Conservation (phyloP, 2,329 filamentous ascomycete genomes). For the Fusarium pininemorale region DNA sequence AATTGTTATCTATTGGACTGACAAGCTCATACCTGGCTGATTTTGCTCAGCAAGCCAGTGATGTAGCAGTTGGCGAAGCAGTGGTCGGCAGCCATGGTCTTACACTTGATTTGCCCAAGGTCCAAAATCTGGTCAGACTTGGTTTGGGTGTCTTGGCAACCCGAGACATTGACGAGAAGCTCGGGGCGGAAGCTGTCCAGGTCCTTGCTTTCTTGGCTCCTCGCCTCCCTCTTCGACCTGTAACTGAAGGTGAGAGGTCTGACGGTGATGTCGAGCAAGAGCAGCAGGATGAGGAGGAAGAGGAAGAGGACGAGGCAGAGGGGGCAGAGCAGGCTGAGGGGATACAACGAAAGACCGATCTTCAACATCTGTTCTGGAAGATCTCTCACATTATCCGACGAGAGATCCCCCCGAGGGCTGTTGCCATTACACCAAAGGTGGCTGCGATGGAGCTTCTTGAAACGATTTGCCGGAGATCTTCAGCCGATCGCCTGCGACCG, state of each 20-base stretch:
- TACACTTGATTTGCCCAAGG: constrained; percentile 69
- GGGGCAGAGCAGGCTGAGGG: constrained; percentile 56
- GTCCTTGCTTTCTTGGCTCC: constrained; percentile 84
- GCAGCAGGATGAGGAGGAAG: constrained; percentile 55
- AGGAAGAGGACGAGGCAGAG: constrained; percentile 56
- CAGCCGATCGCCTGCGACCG: constrained; percentile 64
- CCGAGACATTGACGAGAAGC: constrained; percentile 71
- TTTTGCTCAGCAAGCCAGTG: constrained; percentile 69
- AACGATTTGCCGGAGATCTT: constrained; percentile 71
- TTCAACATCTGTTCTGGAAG: constrained; percentile 81
- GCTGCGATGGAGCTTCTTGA: constrained; percentile 79
- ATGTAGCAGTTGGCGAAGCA: constrained; percentile 62
- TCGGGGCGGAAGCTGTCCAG: constrained; percentile 82
- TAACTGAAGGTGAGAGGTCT: constrained; percentile 52
- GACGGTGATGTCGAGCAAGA: constrained; percentile 53
- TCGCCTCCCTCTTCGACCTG: constrained; percentile 53
- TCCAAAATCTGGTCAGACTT: constrained; percentile 66
- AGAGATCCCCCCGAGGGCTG: constrained; percentile 71
- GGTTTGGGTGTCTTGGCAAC: constrained; percentile 66
- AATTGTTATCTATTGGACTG: constrained; percentile 78
- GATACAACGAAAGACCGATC: constrained; percentile 51
- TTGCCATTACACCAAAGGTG: constrained; percentile 76
- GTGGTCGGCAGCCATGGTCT: constrained; percentile 78
- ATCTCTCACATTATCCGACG: constrained; percentile 81
- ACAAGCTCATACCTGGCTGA: constrained; percentile 82